Evolutionary conservation across 495 filamentous ascomycete genomes (phyloP).

Genomic region (Friedmanniomyces simplex): DNA sequence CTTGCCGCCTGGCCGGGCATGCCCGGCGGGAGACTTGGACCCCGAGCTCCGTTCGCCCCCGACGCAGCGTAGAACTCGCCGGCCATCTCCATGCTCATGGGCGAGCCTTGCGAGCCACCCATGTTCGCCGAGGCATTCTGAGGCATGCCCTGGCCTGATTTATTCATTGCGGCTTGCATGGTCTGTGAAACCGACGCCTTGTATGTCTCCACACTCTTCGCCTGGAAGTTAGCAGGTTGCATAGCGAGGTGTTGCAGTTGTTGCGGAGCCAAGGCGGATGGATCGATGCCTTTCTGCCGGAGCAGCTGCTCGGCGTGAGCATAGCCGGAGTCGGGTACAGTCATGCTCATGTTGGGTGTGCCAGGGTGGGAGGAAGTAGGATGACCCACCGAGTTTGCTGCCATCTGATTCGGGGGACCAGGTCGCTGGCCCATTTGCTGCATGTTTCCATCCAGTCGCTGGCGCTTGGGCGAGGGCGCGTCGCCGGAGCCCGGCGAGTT

Average conservation of each 20-base stretch:
- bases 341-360: neutral
- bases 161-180: conserved; percentile 24
- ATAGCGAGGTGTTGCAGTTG: conserved; percentile 64
- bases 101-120: conserved; percentile 56
- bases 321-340: neutral
- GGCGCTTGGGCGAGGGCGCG: conserved; percentile 85
- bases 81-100: conserved; percentile 47
- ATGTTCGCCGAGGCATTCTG: conserved; percentile 42
- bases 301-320: conserved; percentile 45
- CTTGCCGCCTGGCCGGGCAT: neutral
- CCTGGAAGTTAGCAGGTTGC: conserved; percentile 47
- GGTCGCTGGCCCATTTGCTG: conserved; percentile 57
- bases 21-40: conserved; percentile 15
- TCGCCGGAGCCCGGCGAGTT: conserved; percentile 79
- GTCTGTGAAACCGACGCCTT: conserved; percentile 72
- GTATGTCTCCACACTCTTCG: conserved; percentile 79
- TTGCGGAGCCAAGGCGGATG: conserved; percentile 58
- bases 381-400: conserved; percentile 45
- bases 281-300: conserved; percentile 66
- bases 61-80: conserved; percentile 58
- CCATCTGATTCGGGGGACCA: conserved; percentile 16
- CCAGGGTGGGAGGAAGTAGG: conserved; percentile 21
- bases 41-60: conserved; percentile 26
- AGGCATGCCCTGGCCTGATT: conserved; percentile 49
- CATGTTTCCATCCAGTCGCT: conserved; percentile 72